A percentile compares a stretch with the other conserved stretches of the same genome.
Evolutionary conservation across 1,284 basidiomycete genomes (phyloP).

Genomic region (Ceratobasidium papillatum): DNA sequence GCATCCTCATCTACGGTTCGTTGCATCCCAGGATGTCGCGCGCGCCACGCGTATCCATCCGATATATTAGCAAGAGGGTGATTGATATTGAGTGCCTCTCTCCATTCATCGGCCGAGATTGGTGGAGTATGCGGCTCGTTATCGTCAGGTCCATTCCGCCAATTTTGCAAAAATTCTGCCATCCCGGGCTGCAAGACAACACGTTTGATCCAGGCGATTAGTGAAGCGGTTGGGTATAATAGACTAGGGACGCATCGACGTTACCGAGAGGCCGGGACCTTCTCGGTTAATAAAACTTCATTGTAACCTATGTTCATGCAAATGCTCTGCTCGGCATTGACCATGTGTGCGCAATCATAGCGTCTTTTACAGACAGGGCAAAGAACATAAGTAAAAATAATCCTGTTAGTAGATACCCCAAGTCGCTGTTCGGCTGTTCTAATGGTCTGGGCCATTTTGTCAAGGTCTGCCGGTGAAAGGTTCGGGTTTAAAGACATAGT

Average conservation of each 20-base stretch:
- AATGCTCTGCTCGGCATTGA: background rate
- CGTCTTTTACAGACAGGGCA: no score
- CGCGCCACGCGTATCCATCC: background rate
- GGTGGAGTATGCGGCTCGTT: background rate
- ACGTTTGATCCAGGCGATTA: background rate
- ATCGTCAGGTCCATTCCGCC: background rate
- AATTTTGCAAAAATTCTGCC: background rate
- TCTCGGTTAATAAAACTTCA: background rate
- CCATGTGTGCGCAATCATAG: background rate
- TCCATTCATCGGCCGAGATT: constrained; percentile 1
- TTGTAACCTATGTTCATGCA: background rate
- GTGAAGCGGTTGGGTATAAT: background rate
- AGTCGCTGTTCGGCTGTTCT: no score
- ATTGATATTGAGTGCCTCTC: background rate
- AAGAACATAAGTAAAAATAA: no score
- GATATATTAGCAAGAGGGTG: background rate
- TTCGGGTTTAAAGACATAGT: background rate
- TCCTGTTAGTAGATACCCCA: no score
- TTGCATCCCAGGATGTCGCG: background rate
- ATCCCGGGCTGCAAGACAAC: background rate
- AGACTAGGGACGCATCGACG: background rate
- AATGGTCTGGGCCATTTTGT: no score
- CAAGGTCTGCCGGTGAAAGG: background rate
- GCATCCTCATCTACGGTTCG: no score
- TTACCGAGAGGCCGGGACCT: background rate